A percentile compares a stretch with the other conserved stretches of the same genome.
These are phyloP conservation scores for Wickerhamiella domercqiae DNA, from an alignment of 805 yeast genomes.

Conservation along the genomic window DNA sequence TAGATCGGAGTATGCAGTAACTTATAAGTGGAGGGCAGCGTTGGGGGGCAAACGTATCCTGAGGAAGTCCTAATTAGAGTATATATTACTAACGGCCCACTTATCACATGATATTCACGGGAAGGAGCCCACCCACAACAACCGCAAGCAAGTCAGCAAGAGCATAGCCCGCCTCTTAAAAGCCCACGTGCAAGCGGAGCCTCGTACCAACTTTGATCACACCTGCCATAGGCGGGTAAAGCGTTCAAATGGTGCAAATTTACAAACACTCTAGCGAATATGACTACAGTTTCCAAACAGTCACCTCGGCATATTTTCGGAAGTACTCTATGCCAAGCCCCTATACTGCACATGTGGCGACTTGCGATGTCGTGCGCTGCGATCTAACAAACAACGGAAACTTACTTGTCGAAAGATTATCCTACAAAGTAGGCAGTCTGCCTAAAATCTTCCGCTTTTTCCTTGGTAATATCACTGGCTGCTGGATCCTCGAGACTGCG, in stretches of 20 bases:
- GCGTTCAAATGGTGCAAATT: conserved; percentile 61
- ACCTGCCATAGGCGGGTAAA: too few species aligned
- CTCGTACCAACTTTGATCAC: too few species aligned
- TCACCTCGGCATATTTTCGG: conserved; percentile 61
- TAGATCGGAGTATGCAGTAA: too few species aligned
- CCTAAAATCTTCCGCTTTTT: conserved; percentile 70
- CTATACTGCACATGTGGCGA: conserved; percentile 66
- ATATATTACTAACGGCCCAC: too few species aligned
- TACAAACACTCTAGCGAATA: conserved; percentile 42
- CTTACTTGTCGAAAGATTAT: conserved; percentile 55
- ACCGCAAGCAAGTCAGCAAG: too few species aligned
- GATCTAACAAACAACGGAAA: conserved; percentile 32
- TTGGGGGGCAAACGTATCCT: too few species aligned
- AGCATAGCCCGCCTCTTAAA: too few species aligned
- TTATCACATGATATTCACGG: too few species aligned
- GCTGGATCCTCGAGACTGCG: conserved; percentile 72
- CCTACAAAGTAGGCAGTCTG: conserved; percentile 63
- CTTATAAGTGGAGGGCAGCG: too few species aligned
- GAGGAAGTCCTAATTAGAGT: too few species aligned
- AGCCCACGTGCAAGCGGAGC: too few species aligned
- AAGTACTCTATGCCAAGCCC: conserved; percentile 42
- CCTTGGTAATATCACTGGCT: conserved; percentile 49
- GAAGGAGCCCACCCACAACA: too few species aligned
- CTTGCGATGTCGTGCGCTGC: conserved; percentile 60
- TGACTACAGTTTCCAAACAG: conserved; percentile 48